Base-by-base conservation (phyloP, 352 stramenopile genomes). In the Phytophthora crassamura region DNA sequence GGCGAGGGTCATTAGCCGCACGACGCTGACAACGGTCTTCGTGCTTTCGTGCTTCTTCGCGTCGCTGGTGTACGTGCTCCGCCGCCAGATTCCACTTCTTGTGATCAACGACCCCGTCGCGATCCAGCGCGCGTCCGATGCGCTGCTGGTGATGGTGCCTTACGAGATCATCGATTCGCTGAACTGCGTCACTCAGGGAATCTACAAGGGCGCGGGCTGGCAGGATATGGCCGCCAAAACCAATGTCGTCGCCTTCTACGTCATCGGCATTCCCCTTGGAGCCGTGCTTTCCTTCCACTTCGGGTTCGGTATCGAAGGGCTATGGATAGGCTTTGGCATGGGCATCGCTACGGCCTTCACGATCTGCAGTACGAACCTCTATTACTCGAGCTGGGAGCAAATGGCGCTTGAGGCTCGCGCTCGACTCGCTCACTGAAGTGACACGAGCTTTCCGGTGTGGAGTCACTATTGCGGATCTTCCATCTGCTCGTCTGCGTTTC, bases 161-260 rank as follows among this genome's bases (percentile, higher is more conserved):
- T 93, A 92, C 62, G 77, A 92, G 50, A 72, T 95, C 38, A 78
- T 93, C 22, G 88, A 96, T 64, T 81, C 80, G 11, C 62, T 88
- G 25, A 94, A 96, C 61, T 78, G 72, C 16, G 74, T 86, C 32
- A 82, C 82, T 20, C 85, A 95, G 62, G 88, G 86, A 51, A 90
- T 95, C 49, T 94, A 93, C 64, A 82, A 84, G 15, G 88, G 80
- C 53, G 78, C 73, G 15, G 88, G 86, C 5, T 75, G 75, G 45
- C 88, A 96, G 65, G 66, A 85, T 5, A 75, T 86, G 36, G 82
- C 80, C n/a, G 86, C 88, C 3, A 76, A 80, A 53, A 88, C 80
- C 45, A 96, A 93, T 28, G 86, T 85, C 18, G 53, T 91, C 14
- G 86, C 85, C 4, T 96, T 91, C 56, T 96, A 95, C 61, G 64